Evolutionary conservation across 2,329 filamentous ascomycete genomes (phyloP).

Genomic region (Zymoseptoria brevis): DNA sequence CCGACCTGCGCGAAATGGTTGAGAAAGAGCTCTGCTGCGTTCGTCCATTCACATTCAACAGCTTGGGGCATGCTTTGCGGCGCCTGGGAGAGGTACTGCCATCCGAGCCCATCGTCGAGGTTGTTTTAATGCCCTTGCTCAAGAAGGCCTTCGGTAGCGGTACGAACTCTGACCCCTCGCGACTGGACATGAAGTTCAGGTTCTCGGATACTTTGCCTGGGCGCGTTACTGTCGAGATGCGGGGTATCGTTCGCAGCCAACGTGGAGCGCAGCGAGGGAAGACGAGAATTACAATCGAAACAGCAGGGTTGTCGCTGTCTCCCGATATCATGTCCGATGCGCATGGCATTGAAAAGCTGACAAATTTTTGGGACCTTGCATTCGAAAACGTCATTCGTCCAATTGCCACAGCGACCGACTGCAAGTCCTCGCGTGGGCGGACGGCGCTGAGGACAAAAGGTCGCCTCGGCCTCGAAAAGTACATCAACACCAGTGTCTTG

Average conservation of each 20-base stretch:
- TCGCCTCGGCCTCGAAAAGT: neutral
- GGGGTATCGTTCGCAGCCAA: neutral
- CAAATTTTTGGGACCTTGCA: neutral
- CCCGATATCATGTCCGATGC: neutral
- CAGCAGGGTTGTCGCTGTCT: neutral
- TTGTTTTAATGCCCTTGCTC: neutral
- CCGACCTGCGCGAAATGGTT: neutral
- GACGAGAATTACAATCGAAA: neutral
- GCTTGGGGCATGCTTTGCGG: neutral
- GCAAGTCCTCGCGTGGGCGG: neutral
- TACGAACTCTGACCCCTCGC: neutral
- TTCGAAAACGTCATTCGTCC: neutral
- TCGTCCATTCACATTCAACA: neutral
- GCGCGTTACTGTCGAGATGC: neutral
- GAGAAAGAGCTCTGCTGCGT: neutral
- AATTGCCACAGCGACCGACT: neutral
- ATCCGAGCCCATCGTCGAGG: neutral
- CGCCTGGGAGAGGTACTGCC: neutral
- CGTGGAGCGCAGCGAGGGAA: neutral
- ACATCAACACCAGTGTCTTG: neutral
- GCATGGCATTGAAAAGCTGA: neutral
- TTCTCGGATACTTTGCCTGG: neutral
- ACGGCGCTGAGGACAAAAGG: neutral
- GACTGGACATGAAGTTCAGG: neutral
- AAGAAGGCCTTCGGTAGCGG: neutral